Conservation (phyloP, 2,329 filamentous ascomycete species). For the Fusarium sp. region DNA sequence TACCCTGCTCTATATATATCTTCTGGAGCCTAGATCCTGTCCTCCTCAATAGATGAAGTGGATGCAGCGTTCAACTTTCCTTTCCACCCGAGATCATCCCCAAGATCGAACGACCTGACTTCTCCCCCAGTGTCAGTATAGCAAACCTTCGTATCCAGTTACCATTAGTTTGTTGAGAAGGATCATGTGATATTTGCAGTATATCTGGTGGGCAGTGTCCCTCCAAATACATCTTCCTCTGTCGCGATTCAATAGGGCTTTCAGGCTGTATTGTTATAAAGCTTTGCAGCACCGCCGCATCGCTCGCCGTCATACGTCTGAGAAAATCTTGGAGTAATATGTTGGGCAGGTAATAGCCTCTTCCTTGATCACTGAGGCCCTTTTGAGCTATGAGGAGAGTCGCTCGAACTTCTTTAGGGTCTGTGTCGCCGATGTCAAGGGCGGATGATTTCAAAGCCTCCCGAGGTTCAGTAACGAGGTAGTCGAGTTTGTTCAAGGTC, state of each 20-base stretch:
- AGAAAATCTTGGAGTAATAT: neutral
- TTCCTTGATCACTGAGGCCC: slow-evolving; percentile 3
- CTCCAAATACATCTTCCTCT: slow-evolving; percentile 13
- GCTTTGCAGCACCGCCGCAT: slow-evolving; percentile 4
- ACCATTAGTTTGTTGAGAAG: neutral
- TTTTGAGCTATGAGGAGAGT: slow-evolving; percentile 9
- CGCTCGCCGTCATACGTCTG: neutral
- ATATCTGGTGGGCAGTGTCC: slow-evolving; percentile 11
- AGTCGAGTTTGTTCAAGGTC: neutral
- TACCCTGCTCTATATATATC: no score
- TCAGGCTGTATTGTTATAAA: neutral
- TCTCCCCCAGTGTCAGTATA: neutral
- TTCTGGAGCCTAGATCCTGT: no score
- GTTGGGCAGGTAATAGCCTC: slow-evolving; percentile 2
- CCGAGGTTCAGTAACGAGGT: neutral
- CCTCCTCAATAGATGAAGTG: neutral
- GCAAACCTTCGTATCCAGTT: slow-evolving; percentile 10
- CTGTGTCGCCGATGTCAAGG: neutral
- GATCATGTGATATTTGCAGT: neutral
- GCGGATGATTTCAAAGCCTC: neutral
- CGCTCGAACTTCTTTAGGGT: neutral
- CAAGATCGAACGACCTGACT: neutral
- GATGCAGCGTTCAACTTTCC: neutral
- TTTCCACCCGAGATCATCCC: slow-evolving; percentile 7
- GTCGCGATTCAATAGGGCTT: neutral